Percentiles rank a stretch among this genome's conserved stretches.
These are phyloP conservation scores for Phytophthora lateralis DNA, from an alignment of 352 stramenopile species.

Conservation along the genomic window DNA sequence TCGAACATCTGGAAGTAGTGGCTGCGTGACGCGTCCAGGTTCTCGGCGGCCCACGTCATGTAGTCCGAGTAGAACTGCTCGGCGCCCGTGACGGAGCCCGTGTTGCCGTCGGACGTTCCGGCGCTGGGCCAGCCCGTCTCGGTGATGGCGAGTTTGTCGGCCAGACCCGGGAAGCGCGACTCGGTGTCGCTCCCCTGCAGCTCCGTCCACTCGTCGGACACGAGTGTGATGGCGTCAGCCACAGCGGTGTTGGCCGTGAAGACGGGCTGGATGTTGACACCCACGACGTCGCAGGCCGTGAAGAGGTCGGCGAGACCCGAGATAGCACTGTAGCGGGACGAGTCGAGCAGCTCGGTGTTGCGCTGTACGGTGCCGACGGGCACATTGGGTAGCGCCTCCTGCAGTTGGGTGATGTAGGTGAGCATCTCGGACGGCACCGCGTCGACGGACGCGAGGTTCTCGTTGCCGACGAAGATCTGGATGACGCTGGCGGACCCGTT, in stretches of 20 bases:
- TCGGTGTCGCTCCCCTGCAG: conserved; percentile 41
- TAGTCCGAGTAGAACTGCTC: conserved; percentile 51
- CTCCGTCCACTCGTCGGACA: conserved; percentile 49
- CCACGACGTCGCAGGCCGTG: conserved; percentile 55
- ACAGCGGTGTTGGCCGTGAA: conserved; percentile 48
- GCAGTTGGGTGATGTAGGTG: conserved; percentile 47
- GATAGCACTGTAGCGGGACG: conserved; percentile 38
- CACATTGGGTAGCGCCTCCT: conserved; percentile 36
- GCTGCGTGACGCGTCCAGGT: conserved; percentile 38
- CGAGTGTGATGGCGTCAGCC: conserved; percentile 46
- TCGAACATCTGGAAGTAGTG: conserved; percentile 77
- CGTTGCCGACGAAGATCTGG: conserved; percentile 68
- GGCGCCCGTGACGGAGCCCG: conserved; percentile 38
- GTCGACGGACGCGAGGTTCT: conserved; percentile 49
- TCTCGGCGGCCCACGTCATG: conserved; percentile 33
- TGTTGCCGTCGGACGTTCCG: conserved; percentile 50
- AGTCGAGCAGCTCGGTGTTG: conserved; percentile 58
- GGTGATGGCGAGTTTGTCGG: conserved; percentile 55
- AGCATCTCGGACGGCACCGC: conserved; percentile 45
- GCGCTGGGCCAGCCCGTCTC: conserved; percentile 69
- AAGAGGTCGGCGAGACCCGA: conserved; percentile 51
- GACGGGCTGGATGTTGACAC: conserved; percentile 76
- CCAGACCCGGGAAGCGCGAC: conserved; percentile 47
- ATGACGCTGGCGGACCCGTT: conserved; percentile 42
- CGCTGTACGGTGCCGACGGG: conserved; percentile 53